These are phyloP conservation scores for Secale cereale DNA, from an alignment of 176 grass and related monocot species.

Conservation along the genomic window DNA sequence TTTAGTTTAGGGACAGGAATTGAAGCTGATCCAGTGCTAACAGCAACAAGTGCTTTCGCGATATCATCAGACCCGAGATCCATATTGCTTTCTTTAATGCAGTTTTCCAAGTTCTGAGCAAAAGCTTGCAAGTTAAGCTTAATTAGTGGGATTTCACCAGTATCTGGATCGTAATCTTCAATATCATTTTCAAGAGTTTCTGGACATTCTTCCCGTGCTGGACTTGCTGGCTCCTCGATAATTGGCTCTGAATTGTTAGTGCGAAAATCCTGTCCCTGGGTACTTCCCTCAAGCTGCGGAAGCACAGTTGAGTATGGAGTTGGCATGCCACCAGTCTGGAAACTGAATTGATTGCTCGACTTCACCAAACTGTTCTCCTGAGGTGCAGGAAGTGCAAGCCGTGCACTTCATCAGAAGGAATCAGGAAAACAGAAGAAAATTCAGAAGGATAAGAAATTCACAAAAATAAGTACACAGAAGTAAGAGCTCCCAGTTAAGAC, in stretches of 20 bases:
- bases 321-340: constrained; percentile 32
- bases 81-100: constrained; percentile 60
- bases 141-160: constrained; percentile 85
- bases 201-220: constrained; percentile 43
- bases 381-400: constrained; percentile 76
- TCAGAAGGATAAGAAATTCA: constrained; percentile 20
- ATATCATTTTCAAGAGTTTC: constrained; percentile 51
- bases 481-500: constrained; percentile 6
- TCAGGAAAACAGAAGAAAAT: constrained; percentile 6
- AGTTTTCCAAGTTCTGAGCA: constrained; percentile 65
- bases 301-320: constrained; percentile 11
- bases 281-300: constrained; percentile 32
- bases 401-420: constrained; percentile 52
- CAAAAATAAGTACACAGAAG: constrained; percentile 9
- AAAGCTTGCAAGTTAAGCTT: constrained; percentile 83
- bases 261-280: constrained; percentile 21
- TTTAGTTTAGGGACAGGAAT: constrained; percentile 86
- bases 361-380: constrained; percentile 55
- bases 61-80: constrained; percentile 69
- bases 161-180: constrained; percentile 64
- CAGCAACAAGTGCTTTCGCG: constrained; percentile 73
- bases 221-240: constrained; percentile 87
- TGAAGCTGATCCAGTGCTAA: constrained; percentile 68
- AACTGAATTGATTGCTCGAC: constrained; percentile 27
- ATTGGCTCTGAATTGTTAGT: constrained; percentile 67